Conservation (phyloP, 2,329 filamentous ascomycete genomes). For the Phialophora verrucosa region DNA sequence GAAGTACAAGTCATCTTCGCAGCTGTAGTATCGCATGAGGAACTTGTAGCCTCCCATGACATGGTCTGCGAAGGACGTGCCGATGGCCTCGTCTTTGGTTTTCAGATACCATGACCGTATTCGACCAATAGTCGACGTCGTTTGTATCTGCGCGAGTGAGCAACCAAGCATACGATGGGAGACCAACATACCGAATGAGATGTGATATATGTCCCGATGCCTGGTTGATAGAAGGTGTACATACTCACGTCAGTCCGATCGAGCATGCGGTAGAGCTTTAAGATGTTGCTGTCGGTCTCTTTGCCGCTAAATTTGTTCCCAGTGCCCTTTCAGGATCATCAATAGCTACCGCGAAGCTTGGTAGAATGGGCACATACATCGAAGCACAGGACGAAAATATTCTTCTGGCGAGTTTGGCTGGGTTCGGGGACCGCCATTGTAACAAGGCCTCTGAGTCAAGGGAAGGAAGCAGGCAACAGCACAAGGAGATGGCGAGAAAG, state of each 20-base stretch:
- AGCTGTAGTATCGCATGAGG: conserved; percentile 73
- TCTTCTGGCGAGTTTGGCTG: conserved; percentile 26
- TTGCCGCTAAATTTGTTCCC: conserved; percentile 53
- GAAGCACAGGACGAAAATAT: conserved; percentile 35
- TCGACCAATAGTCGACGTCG: conserved; percentile 60
- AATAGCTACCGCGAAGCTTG: conserved; percentile 38
- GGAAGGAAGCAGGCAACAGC: background rate
- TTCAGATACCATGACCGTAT: conserved; percentile 55
- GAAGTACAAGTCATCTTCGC: conserved; percentile 67
- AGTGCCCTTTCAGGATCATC: conserved; percentile 47
- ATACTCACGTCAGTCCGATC: conserved; percentile 35
- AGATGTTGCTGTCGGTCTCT: conserved; percentile 54
- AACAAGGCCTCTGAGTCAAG: background rate
- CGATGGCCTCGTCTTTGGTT: conserved; percentile 78
- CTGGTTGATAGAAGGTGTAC: conserved; percentile 39
- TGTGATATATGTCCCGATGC: conserved; percentile 69
- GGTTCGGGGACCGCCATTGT: conserved; percentile 25
- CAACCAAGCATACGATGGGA: background rate
- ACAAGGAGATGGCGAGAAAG: background rate
- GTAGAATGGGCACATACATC: conserved; percentile 25
- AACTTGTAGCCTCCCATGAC: conserved; percentile 84
- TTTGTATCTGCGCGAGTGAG: conserved; percentile 31
- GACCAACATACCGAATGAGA: conserved; percentile 54
- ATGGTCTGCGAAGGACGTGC: conserved; percentile 79
- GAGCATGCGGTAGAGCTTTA: conserved; percentile 53